phyloP scores from a whole-genome alignment of 208 protist species.

The Acanthamoeba royreba region DNA sequence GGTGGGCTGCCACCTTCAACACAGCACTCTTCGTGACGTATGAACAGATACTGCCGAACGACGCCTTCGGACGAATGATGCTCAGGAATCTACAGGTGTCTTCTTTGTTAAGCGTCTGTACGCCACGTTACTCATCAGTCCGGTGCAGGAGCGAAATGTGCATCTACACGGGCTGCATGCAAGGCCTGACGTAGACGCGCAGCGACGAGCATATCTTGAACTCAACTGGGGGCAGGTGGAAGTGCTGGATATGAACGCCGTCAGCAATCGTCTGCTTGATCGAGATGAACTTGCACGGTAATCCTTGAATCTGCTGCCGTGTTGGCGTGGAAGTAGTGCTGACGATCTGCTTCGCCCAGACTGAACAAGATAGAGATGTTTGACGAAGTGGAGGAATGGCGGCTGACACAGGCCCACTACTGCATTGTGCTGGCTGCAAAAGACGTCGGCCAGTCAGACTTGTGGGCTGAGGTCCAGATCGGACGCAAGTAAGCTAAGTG shows the following conservation, averaged over 20 bases:
- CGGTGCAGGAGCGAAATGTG: background rate
- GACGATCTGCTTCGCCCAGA: too few relatives aligned
- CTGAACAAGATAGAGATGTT: constrained; percentile 10
- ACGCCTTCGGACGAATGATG: constrained; percentile 22
- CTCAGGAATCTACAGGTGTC: background rate
- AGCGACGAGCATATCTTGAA: background rate
- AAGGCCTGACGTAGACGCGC: background rate
- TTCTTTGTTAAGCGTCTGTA: background rate
- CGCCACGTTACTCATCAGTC: background rate
- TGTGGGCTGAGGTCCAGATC: background rate
- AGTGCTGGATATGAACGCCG: background rate
- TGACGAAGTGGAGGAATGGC: constrained; percentile 28
- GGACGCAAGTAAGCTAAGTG: too few relatives aligned
- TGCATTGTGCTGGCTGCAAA: background rate
- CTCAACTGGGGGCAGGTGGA: background rate
- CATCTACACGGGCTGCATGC: background rate
- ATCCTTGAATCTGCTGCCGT: too few relatives aligned
- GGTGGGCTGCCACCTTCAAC: background rate
- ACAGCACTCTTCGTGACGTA: background rate
- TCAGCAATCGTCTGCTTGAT: background rate
- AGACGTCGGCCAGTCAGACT: background rate
- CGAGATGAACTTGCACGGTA: background rate
- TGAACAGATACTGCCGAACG: constrained; percentile 45
- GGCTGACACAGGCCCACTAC: background rate
- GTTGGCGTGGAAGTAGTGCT: too few relatives aligned